These are phyloP conservation scores for Phalaenopsis aphrodite DNA, from an alignment of 106 monocot species.

Conservation along the genomic window DNA sequence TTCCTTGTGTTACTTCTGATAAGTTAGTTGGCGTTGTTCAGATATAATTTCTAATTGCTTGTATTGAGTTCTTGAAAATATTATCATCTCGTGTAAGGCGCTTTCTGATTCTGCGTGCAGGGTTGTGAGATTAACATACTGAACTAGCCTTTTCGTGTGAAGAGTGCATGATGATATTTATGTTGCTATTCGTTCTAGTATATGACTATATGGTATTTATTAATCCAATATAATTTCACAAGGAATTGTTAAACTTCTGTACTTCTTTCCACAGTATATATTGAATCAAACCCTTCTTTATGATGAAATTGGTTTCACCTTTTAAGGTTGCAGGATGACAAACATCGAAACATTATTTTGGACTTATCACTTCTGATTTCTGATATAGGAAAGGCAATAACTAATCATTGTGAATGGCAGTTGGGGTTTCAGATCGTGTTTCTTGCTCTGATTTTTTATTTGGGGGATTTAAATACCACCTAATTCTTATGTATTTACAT, in stretches of 20 bases:
- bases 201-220: not conserved
- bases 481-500: no score
- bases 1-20: not conserved
- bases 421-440: not conserved
- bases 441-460: not conserved
- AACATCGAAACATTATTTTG: not conserved
- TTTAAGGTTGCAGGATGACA: not conserved
- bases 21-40: not conserved
- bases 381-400: not conserved
- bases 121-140: not conserved
- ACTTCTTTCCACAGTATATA: not conserved
- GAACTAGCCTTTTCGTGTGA: not conserved
- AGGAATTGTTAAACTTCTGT: no score
- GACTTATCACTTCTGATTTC: not conserved
- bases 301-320: not conserved
- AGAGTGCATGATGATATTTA: not conserved
- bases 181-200: not conserved
- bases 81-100: not conserved
- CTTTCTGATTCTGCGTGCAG: not conserved
- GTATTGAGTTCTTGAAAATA: not conserved
- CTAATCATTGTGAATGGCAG: not conserved
- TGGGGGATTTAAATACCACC: no score
- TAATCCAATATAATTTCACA: not conserved
- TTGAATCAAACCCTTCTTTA: not conserved
- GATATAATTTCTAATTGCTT: not conserved